phyloP scores from a whole-genome alignment of 1,139 yeast species.

The Yamadazyma taylorii region DNA sequence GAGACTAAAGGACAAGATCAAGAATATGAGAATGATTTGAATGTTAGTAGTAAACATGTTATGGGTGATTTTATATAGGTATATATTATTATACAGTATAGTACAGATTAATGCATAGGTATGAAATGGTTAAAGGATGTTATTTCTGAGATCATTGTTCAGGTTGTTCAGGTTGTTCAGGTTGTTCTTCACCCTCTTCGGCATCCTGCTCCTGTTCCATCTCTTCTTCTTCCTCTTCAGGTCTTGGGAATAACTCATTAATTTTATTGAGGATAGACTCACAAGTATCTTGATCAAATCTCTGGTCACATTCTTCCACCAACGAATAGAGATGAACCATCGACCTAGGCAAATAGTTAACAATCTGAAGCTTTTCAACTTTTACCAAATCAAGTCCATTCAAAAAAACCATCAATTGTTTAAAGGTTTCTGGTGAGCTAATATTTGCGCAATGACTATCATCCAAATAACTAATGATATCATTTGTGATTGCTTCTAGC shows the following conservation, averaged over 20 bases:
- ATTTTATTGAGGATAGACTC: slow-evolving; percentile 54
- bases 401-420: slow-evolving; percentile 50
- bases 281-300: slow-evolving; percentile 67
- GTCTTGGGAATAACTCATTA: slow-evolving; percentile 47
- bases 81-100: slow-evolving; percentile 2
- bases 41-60: slow-evolving; percentile 15
- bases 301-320: slow-evolving; percentile 88
- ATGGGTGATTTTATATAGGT: slow-evolving; percentile 27
- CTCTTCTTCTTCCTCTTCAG: slow-evolving; percentile 34
- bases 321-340: slow-evolving; percentile 76
- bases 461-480: slow-evolving; percentile 50
- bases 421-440: slow-evolving; percentile 49
- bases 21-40: slow-evolving; percentile 19
- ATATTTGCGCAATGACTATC: slow-evolving; percentile 44
- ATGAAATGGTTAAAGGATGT: too few relatives aligned
- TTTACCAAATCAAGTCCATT: slow-evolving; percentile 65
- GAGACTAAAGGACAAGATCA: slow-evolving; percentile 9
- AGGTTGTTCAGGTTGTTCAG: not conserved
- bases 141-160: too few relatives aligned
- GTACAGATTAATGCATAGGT: slow-evolving; percentile 12
- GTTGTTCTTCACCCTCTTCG: slow-evolving; percentile 14
- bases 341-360: slow-evolving; percentile 77
- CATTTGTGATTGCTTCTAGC: slow-evolving; percentile 70
- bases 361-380: slow-evolving; percentile 80
- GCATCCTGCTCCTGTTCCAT: slow-evolving; percentile 26